Percentiles rank a stretch among this genome's conserved stretches.
phyloP scores from a whole-genome alignment of 1,139 yeast species.

The Hyphopichia burtonii region DNA sequence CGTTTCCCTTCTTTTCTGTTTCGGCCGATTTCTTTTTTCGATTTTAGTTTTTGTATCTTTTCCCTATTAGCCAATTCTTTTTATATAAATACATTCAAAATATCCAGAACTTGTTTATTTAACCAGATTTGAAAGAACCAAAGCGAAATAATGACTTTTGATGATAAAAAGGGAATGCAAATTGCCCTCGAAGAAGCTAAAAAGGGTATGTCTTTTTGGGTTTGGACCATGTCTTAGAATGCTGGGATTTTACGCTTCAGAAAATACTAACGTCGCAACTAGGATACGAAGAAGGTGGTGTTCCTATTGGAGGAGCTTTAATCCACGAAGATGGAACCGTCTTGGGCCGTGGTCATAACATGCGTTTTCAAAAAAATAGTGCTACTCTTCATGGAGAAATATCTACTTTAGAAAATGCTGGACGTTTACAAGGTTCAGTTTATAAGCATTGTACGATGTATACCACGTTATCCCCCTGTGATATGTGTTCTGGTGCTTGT shows the following conservation, averaged over 20 bases:
- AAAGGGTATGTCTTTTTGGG: constrained; percentile 41
- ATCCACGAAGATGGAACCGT: constrained; percentile 75
- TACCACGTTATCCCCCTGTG: constrained; percentile 89
- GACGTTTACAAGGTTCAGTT: constrained; percentile 67
- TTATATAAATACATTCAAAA: no score
- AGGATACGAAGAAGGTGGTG: constrained; percentile 82
- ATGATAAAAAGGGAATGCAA: constrained; percentile 63
- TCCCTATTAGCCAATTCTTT: no score
- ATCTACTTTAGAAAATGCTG: constrained; percentile 84
- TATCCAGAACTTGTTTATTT: no score
- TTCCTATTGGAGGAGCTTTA: constrained; percentile 83
- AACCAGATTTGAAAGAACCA: no score
- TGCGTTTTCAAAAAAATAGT: constrained; percentile 77
- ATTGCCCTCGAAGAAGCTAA: constrained; percentile 74
- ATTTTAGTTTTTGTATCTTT: no score
- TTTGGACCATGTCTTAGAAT: neutral
- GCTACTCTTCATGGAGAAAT: constrained; percentile 91
- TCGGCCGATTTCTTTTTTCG: no score
- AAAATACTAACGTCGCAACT: constrained; percentile 14
- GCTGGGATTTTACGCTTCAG: no score
- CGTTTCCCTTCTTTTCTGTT: no score
- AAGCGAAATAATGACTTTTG: constrained; percentile 50
- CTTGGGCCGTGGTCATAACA: constrained; percentile 84
- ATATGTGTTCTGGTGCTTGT: constrained; percentile 95
- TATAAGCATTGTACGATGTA: constrained; percentile 79